Percentiles rank a stretch among this genome's conserved stretches.
Evolutionary conservation across 176 grass and related monocot genomes (phyloP).

Genomic region (Avena eriantha): DNA sequence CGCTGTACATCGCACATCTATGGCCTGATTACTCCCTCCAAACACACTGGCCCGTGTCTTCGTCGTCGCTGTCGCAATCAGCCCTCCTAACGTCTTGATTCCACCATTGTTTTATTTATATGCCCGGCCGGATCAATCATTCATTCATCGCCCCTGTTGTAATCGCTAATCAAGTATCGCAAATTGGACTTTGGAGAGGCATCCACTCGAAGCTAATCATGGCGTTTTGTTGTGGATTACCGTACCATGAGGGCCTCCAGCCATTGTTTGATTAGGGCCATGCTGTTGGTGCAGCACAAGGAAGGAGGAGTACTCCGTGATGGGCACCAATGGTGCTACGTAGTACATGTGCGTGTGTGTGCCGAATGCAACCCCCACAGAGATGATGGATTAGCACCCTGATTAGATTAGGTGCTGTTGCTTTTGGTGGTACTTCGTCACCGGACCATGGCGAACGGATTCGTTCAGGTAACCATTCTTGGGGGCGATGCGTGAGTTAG

Average conservation of each 20-base stretch:
- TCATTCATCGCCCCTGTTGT: constrained; percentile 28
- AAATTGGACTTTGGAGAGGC: not conserved
- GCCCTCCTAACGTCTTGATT: not conserved
- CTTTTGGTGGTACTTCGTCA: constrained; percentile 9
- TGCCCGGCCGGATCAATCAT: constrained; percentile 47
- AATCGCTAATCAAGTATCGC: not conserved
- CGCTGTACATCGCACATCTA: constrained; percentile 18
- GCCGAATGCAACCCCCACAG: not conserved
- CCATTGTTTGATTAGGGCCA: not conserved
- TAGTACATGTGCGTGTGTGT: not conserved
- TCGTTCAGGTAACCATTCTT: not conserved
- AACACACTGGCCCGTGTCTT: constrained; percentile 8
- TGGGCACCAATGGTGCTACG: not conserved
- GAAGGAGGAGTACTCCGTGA: not conserved
- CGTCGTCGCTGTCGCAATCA: constrained; percentile 38
- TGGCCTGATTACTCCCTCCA: constrained; percentile 32
- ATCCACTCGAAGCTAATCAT: not conserved
- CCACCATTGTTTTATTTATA: not conserved
- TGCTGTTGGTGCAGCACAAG: not conserved
- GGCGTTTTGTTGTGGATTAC: not conserved
- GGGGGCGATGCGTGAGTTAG: constrained; percentile 8
- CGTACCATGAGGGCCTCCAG: not conserved
- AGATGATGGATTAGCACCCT: constrained; percentile 28
- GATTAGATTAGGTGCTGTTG: not conserved
- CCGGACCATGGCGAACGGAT: not conserved